A percentile compares a stretch with the other conserved stretches of the same genome.
Conservation (phyloP, 192 early-diverging fungal species). For the Coemansia reversa region DNA sequence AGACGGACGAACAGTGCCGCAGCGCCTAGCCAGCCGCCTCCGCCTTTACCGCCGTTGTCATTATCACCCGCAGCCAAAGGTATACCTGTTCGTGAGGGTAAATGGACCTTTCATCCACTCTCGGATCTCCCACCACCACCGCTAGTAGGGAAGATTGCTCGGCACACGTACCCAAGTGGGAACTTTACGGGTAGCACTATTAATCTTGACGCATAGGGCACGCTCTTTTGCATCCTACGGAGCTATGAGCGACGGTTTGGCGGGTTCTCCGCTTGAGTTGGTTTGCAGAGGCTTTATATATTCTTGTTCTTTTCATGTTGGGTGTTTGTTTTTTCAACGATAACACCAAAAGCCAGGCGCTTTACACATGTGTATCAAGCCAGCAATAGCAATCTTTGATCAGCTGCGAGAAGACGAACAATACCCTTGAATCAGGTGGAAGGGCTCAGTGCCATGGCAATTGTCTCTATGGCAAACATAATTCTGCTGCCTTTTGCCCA, state of each 20-base stretch:
- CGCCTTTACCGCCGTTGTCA: slow-evolving; percentile 16
- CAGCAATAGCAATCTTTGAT: no score
- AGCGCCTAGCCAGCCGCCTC: slow-evolving; percentile 36
- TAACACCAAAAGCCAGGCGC: no score
- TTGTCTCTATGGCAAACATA: no score
- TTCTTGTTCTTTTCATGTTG: not conserved
- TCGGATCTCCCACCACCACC: slow-evolving; percentile 31
- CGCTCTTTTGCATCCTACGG: not conserved
- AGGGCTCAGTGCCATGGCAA: no score
- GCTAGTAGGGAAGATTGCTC: slow-evolving; percentile 13
- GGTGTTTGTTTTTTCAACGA: no score
- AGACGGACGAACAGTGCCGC: slow-evolving; percentile 25
- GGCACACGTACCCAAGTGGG: slow-evolving; percentile 43
- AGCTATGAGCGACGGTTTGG: no score
- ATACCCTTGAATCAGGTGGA: no score
- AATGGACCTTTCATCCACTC: slow-evolving; percentile 46
- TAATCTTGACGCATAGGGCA: slow-evolving; percentile 20
- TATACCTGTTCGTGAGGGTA: slow-evolving; percentile 47
- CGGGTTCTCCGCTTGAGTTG: no score
- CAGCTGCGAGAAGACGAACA: no score
- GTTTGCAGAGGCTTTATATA: not conserved
- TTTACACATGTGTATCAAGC: no score
- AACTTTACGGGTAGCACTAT: slow-evolving; percentile 38
- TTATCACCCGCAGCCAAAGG: slow-evolving; percentile 5
- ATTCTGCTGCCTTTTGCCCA: no score